phyloP scores from a whole-genome alignment of 176 grass and related monocot species.

The Zoysia pacifica region DNA sequence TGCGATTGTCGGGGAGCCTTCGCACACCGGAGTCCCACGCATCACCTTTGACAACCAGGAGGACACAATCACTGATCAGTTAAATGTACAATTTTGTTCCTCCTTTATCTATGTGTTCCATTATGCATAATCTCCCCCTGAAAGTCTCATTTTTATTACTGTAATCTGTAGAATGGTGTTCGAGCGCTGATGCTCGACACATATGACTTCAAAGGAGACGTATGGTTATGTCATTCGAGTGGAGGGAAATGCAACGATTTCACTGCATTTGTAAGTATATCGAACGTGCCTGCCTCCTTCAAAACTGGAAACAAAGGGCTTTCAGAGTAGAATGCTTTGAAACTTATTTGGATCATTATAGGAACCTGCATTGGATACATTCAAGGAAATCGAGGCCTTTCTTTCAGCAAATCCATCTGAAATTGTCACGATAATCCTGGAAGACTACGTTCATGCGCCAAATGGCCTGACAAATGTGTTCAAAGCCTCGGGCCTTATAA shows the following conservation, averaged over 20 bases:
- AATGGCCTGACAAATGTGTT: slow-evolving; percentile 88
- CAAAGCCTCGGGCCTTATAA: slow-evolving; percentile 64
- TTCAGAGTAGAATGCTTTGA: background rate
- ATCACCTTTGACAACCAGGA: slow-evolving; percentile 92
- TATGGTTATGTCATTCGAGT: slow-evolving; percentile 90
- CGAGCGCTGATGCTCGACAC: slow-evolving; percentile 90
- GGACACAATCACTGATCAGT: slow-evolving; percentile 74
- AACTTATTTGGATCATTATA: slow-evolving; percentile 28
- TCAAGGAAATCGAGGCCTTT: slow-evolving; percentile 84
- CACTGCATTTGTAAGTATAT: slow-evolving; percentile 89
- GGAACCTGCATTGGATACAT: slow-evolving; percentile 83
- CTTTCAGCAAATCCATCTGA: slow-evolving; percentile 81
- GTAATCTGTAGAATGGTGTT: slow-evolving; percentile 67
- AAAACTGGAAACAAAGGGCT: background rate
- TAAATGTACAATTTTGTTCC: slow-evolving; percentile 55
- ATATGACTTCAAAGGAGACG: slow-evolving; percentile 79
- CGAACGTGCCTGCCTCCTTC: background rate
- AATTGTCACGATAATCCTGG: slow-evolving; percentile 82
- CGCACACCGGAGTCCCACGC: slow-evolving; percentile 80
- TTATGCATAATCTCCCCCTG: background rate
- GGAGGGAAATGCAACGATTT: slow-evolving; percentile 82
- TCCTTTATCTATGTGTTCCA: background rate
- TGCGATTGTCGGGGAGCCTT: slow-evolving; percentile 82
- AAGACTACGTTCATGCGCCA: slow-evolving; percentile 79
- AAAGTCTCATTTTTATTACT: background rate